Evolutionary conservation across 495 filamentous ascomycete species (phyloP), one percentile per base, ranked within the genome.

Genomic region (Recurvomyces mirabilis): DNA sequence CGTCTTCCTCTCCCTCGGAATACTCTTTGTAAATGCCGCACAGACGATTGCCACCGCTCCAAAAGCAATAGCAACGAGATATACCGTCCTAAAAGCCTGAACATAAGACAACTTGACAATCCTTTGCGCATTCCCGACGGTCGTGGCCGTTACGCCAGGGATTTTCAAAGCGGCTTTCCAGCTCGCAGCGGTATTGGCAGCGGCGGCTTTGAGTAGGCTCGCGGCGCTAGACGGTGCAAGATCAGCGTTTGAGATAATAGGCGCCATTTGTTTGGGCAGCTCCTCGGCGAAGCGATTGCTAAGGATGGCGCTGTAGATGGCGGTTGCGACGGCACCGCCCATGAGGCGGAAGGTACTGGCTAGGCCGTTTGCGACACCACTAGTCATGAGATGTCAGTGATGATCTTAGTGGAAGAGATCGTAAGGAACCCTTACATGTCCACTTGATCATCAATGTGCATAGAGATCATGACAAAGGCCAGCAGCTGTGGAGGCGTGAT

Each of bases 261-360:
- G 14, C 0, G 10, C 17, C 29, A 55, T 33, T 13, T 47, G 34
- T 13, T 33, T 28, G n/a, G 43, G 48, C 1, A 55, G 38, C 21
- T 38, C 23, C 0, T 11, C 13, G 9, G 35, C 29, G 36, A 54
- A 54, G n/a, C 38, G 33, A 26, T 51, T 51, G 22, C 38, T 49
- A 4, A 46, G 35, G 18, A 54, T 54, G 14, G 52, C 41, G 6
- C 33, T 54, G 42, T 54, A 54, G 41, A 54, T 51, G 1, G 52
- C 47, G 1, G 52, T 54, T 12, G 52, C 52, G 12, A 54, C 43
- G 26, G 52, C 49, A 14, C 52, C 52, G 18, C 52, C 52, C 29
- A 54, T 46, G 20, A 54, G 47, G 9, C 52, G 52, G 42, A 54
- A 54, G 13, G 47, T 54, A 23, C 47, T 41, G 15, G 47, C 42